Evolutionary conservation across 176 grass and related monocot species (phyloP), one percentile per base, ranked within the genome.

Genomic region (Poa pratensis): DNA sequence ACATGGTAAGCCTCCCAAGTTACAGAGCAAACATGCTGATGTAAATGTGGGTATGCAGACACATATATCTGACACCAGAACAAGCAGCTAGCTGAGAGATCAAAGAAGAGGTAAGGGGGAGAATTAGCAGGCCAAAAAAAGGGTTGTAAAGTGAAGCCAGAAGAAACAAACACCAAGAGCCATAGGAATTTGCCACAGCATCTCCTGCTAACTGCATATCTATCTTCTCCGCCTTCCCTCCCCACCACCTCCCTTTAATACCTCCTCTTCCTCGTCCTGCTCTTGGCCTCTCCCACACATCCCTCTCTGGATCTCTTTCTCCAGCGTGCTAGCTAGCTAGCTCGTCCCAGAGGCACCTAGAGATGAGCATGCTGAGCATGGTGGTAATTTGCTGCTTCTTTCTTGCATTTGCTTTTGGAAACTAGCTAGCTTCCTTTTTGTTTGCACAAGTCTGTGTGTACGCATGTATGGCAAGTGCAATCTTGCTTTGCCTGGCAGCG

Each of bases 371-470:
- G 85, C 26, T 90, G 68, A 90, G 73, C 85, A 83, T 90, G 85
- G 87, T 90, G 89, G 89, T 90, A 90, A 90, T 66, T 83, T 90
- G 40, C 23, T 59, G 80, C 60, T 80, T 82, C 64, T 37, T 80
- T 82, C 64, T 37, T 32, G 74, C 54, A 24, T 79, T 79, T 79
- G 89, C 85, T 83, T 49, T 63, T 69, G 62, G 78, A 75, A 79
- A 43, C 78, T 46, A 28, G 63, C 30, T 32, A 64, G 82, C 48
- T 69, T 63, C 15, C 48, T 68, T 71, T 48, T 66, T 83, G 15
- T 13, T 84, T 86, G 84, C 57, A 86, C 60, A 52, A 79, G 57
- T 73, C 67, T 66, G 1, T 27, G 46, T 20, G 8, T 28, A 52
- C 52, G 26, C 26, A 52, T 18, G 24, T 52, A 27, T 77, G 9